These are phyloP conservation scores for Testicularia cyperi DNA, from an alignment of 1,284 basidiomycete species.

Conservation along the genomic window DNA sequence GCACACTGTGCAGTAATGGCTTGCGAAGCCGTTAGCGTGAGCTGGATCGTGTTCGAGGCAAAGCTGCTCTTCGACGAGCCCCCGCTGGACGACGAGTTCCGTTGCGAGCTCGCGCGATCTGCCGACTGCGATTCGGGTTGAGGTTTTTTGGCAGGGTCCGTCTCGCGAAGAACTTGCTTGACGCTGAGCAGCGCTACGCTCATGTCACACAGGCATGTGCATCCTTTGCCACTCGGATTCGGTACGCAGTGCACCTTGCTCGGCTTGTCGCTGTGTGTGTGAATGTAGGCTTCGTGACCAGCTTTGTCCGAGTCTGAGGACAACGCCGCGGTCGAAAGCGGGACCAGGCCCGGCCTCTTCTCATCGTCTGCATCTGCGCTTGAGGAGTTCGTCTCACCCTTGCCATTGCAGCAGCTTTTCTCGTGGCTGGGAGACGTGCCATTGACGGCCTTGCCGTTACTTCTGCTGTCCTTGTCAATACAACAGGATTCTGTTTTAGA, in stretches of 20 bases:
- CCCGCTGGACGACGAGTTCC: no score
- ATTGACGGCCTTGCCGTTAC: no score
- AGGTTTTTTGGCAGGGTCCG: conserved; percentile 17
- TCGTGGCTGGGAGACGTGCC: no score
- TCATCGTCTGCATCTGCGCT: neutral
- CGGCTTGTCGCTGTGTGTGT: conserved; percentile 16
- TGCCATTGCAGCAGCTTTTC: neutral
- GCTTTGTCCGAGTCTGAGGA: conserved; percentile 1
- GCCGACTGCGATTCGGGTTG: no score
- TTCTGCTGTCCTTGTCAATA: no score
- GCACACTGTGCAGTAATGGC: conserved; percentile 53
- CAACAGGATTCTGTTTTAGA: no score
- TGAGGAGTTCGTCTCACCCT: neutral
- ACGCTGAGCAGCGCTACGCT: conserved; percentile 51
- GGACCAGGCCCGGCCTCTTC: conserved; percentile 18
- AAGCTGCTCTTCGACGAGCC: no score
- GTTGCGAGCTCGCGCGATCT: no score
- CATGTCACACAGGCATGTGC: conserved; percentile 56
- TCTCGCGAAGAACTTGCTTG: conserved; percentile 35
- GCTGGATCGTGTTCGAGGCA: conserved; percentile 40
- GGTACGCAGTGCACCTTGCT: conserved; percentile 58
- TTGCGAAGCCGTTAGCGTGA: conserved; percentile 54
- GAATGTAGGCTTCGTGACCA: conserved; percentile 4
- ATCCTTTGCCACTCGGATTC: conserved; percentile 53
- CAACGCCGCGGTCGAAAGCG: conserved; percentile 18